These are phyloP conservation scores for Colletotrichum sansevieriae DNA, from an alignment of 2,329 filamentous ascomycete genomes.

Conservation along the genomic window DNA sequence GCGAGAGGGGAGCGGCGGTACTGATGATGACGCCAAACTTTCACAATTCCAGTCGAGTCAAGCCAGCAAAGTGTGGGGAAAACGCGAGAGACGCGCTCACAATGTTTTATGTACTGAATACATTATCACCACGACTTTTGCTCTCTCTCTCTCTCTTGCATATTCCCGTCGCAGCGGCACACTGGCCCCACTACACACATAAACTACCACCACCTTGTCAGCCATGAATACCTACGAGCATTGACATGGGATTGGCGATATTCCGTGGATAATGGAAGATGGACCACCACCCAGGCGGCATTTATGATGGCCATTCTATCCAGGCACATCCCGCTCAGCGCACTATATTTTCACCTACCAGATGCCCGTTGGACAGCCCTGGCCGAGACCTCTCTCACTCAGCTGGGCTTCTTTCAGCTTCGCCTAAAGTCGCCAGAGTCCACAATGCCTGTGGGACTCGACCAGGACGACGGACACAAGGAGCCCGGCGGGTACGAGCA, in stretches of 20 bases:
- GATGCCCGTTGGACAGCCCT: too few species aligned
- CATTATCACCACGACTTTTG: too few species aligned
- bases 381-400: background rate
- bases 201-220: slow-evolving; percentile 18
- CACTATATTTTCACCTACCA: too few species aligned
- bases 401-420: background rate
- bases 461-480: slow-evolving; percentile 11
- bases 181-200: slow-evolving; percentile 31
- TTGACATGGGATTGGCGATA: slow-evolving; percentile 12
- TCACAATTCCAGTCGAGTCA: slow-evolving; percentile 13
- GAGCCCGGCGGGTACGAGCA: slow-evolving; percentile 13
- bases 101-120: slow-evolving; percentile 30
- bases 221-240: too few species aligned
- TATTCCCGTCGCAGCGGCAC: background rate
- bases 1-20: background rate
- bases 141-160: too few species aligned
- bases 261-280: slow-evolving; percentile 26
- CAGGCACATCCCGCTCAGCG: background rate
- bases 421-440: background rate
- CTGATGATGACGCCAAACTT: slow-evolving; percentile 38
- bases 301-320: slow-evolving; percentile 25
- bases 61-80: slow-evolving; percentile 25
- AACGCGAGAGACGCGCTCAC: slow-evolving; percentile 26
- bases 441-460: slow-evolving; percentile 22
- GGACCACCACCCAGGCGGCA: slow-evolving; percentile 28